A percentile compares a stretch with the other conserved stretches of the same genome.
Evolutionary conservation across 2,329 filamentous ascomycete genomes (phyloP).

Genomic region (Claviceps cyperi): DNA sequence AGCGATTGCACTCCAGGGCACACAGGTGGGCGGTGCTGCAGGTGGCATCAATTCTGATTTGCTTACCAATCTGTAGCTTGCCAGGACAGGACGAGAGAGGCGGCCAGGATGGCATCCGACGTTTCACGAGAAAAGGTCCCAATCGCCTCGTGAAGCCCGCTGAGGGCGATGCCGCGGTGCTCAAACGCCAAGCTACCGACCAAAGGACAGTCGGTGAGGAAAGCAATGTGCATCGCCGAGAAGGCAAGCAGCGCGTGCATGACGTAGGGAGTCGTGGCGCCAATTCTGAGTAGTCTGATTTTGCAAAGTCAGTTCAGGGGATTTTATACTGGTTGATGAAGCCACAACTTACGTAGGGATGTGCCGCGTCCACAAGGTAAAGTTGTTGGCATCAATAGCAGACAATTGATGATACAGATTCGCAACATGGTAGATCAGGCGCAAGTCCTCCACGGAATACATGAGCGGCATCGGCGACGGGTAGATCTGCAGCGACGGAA

Average conservation of each 20-base stretch:
- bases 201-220: constrained; percentile 70
- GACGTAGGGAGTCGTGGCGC: constrained; percentile 69
- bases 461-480: constrained; percentile 58
- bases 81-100: constrained; percentile 87
- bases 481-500: constrained; percentile 65
- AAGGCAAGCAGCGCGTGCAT: constrained; percentile 89
- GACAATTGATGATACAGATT: constrained; percentile 74
- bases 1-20: constrained; percentile 5
- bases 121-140: constrained; percentile 71
- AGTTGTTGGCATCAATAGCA: constrained; percentile 60
- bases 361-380: constrained; percentile 85
- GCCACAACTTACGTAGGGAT: constrained; percentile 64
- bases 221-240: constrained; percentile 88
- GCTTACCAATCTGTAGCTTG: constrained; percentile 88
- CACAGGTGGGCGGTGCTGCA: neutral
- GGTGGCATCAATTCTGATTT: constrained; percentile 1
- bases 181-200: constrained; percentile 82
- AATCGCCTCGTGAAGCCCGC: constrained; percentile 79
- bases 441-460: constrained; percentile 64
- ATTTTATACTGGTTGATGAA: no score
- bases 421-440: constrained; percentile 81
- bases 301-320: neutral
- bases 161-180: constrained; percentile 72
- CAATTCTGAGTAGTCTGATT: constrained; percentile 49
- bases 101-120: constrained; percentile 81